These are phyloP conservation scores for Pelargonium nanum DNA, from an alignment of 345 rosid genomes.

Conservation along the genomic window DNA sequence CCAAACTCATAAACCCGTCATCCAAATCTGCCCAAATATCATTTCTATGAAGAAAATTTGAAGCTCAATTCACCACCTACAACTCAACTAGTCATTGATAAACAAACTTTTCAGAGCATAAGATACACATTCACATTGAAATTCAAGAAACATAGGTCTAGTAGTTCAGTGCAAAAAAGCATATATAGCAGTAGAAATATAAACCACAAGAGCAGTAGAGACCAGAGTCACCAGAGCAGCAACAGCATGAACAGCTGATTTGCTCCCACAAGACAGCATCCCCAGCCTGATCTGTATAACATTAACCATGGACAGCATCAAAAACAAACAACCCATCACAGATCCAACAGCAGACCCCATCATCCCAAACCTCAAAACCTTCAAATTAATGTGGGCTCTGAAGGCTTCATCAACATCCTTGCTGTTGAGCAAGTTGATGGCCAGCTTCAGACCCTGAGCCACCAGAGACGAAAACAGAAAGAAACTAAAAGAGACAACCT, in stretches of 20 bases:
- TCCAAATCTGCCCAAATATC: too few species aligned
- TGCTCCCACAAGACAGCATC: constrained; percentile 4
- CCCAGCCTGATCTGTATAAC: constrained; percentile 11
- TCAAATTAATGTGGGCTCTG: neutral
- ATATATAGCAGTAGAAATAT: neutral
- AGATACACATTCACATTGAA: too few species aligned
- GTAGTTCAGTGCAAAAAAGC: neutral
- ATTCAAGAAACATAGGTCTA: too few species aligned
- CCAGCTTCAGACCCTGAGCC: constrained; percentile 13
- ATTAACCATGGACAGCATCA: constrained; percentile 16
- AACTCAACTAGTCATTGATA: too few species aligned
- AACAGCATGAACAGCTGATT: neutral
- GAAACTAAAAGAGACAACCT: constrained; percentile 16
- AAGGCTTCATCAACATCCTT: neutral
- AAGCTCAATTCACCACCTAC: too few species aligned
- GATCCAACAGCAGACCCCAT: constrained; percentile 5
- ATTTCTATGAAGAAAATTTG: too few species aligned
- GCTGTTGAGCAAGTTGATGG: constrained; percentile 8
- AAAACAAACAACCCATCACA: constrained; percentile 2
- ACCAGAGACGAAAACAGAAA: constrained; percentile 13
- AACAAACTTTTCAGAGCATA: too few species aligned
- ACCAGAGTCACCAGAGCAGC: constrained; percentile 2
- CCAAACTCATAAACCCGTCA: too few species aligned
- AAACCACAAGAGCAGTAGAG: neutral
- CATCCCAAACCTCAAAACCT: constrained; percentile 4